Conservation (phyloP, 1,139 yeast genomes). For the Starmera stellimalicola region DNA sequence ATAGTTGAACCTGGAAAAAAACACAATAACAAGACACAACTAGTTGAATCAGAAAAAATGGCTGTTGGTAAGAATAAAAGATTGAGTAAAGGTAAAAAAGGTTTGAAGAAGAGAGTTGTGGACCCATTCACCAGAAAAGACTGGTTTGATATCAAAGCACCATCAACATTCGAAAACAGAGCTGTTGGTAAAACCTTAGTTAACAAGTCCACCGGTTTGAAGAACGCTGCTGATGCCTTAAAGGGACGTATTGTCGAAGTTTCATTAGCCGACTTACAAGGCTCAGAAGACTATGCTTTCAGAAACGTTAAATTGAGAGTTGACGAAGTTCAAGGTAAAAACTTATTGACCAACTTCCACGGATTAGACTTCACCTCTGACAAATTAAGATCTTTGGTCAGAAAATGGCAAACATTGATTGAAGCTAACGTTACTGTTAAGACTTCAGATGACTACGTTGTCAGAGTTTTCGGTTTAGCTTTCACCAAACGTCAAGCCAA, state of each 20-base stretch:
- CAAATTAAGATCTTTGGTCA: slow-evolving; percentile 82
- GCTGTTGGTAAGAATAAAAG: slow-evolving; percentile 97
- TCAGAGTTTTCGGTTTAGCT: slow-evolving; percentile 84
- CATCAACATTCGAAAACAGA: slow-evolving; percentile 89
- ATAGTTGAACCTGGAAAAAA: no score
- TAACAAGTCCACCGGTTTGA: slow-evolving; percentile 89
- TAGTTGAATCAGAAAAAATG: slow-evolving; percentile 43
- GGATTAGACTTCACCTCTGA: slow-evolving; percentile 88
- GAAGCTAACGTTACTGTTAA: slow-evolving; percentile 89
- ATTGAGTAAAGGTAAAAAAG: slow-evolving; percentile 93
- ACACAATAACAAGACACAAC: no score
- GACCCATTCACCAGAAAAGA: slow-evolving; percentile 95
- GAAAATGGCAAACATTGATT: slow-evolving; percentile 90
- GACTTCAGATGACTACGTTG: slow-evolving; percentile 85
- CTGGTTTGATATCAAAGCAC: slow-evolving; percentile 93
- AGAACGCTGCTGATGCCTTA: slow-evolving; percentile 86
- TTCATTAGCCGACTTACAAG: slow-evolving; percentile 83
- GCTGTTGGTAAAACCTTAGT: slow-evolving; percentile 91
- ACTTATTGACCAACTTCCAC: slow-evolving; percentile 91
- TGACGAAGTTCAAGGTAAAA: slow-evolving; percentile 90
- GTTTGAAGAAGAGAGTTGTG: slow-evolving; percentile 90
- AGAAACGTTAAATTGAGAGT: slow-evolving; percentile 85
- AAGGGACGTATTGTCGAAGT: slow-evolving; percentile 88
- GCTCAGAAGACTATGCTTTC: slow-evolving; percentile 88
- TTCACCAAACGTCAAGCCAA: slow-evolving; percentile 87